Conservation (phyloP, 2,329 filamentous ascomycete species). For the Simplicillium sp. region DNA sequence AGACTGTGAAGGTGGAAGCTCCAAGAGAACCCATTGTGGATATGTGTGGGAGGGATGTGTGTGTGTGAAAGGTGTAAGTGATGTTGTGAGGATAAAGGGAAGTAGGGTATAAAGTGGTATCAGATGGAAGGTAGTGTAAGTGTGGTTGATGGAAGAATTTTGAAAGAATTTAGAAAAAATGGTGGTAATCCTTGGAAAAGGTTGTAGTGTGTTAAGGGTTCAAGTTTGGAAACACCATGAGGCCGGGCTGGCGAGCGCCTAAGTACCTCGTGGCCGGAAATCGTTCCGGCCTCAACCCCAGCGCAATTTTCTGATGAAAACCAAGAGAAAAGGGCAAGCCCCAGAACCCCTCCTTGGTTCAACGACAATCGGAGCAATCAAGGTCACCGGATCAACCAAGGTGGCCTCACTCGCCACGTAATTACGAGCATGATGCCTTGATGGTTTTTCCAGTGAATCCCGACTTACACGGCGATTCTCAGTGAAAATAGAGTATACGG, state of each 20-base stretch:
- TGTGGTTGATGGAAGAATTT: constrained; percentile 1
- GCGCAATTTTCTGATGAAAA: not conserved
- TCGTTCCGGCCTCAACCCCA: constrained; percentile 30
- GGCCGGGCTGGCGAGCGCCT: constrained; percentile 22
- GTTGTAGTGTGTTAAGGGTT: not conserved
- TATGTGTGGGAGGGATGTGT: constrained; percentile 2
- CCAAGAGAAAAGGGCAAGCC: not conserved
- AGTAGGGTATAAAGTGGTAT: constrained; percentile 5
- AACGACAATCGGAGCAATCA: not conserved
- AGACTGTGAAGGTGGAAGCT: constrained; percentile 43
- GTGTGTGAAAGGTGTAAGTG: constrained; percentile 1
- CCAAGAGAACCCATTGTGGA: constrained; percentile 31
- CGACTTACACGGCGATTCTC: no score
- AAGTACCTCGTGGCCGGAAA: constrained; percentile 42
- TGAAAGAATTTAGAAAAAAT: constrained; percentile 4
- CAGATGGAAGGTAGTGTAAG: constrained; percentile 4
- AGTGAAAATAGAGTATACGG: no score
- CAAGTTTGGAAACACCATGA: constrained; percentile 1
- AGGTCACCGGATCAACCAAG: not conserved
- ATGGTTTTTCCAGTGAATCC: no score
- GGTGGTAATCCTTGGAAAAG: constrained; percentile 1
- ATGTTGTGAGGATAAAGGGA: constrained; percentile 1
- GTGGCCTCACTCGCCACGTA: no score
- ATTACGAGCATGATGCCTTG: no score
- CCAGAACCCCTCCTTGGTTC: not conserved